Conservation (phyloP, 768 basidiomycete genomes). For the Termitomyces sp. region DNA sequence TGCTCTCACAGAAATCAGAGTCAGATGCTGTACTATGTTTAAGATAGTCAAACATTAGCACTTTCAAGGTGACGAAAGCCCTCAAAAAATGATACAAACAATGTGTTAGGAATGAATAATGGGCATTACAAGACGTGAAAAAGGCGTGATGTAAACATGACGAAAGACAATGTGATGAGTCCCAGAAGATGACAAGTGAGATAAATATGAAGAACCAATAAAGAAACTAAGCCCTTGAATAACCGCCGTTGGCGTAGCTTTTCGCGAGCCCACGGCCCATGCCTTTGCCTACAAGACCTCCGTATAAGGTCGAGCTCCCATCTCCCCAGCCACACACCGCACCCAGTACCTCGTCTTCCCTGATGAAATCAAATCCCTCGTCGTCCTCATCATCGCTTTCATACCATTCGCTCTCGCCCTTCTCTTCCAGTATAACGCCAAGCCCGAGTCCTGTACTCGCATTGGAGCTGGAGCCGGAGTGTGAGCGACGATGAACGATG, state of each 20-base stretch:
- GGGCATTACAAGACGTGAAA: not conserved
- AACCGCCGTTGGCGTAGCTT: slow-evolving; percentile 2
- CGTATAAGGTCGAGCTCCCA: not conserved
- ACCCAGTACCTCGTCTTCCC: slow-evolving; percentile 4
- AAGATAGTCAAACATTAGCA: not conserved
- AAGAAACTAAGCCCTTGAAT: not conserved
- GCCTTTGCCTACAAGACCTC: not conserved
- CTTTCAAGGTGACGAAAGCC: not conserved
- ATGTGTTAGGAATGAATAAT: not conserved
- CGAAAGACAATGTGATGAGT: not conserved
- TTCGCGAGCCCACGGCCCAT: slow-evolving; percentile 5
- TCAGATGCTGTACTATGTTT: too few relatives aligned
- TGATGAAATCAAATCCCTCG: not conserved
- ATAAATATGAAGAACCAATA: too few relatives aligned
- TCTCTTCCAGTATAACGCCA: slow-evolving; percentile 1
- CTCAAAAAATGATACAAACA: not conserved
- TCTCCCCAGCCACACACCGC: not conserved
- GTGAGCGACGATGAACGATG: slow-evolving; percentile 4
- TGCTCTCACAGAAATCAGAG: not conserved
- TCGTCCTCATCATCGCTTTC: slow-evolving; percentile 1
- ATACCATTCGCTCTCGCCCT: slow-evolving; percentile 4
- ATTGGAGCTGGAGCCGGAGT: not conserved
- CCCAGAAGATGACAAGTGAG: not conserved
- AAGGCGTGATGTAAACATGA: not conserved
- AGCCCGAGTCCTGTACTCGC: not conserved